phyloP scores from a whole-genome alignment of 2,329 filamentous ascomycete species.

The Penicillium janthinellum region DNA sequence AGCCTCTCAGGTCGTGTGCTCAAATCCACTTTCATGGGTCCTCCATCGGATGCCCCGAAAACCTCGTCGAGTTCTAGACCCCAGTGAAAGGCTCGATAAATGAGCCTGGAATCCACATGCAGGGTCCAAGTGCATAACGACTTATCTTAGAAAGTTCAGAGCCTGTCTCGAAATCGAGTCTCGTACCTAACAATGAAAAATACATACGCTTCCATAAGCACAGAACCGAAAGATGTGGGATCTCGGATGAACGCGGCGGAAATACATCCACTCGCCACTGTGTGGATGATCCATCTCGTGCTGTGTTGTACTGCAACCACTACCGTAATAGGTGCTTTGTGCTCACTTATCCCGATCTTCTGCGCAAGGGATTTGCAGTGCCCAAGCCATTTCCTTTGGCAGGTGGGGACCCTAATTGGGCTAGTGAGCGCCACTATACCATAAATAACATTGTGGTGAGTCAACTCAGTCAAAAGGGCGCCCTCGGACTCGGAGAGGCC shows the following conservation, averaged over 20 bases:
- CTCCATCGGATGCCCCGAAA: not conserved
- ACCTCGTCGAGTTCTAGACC: slow-evolving; percentile 5
- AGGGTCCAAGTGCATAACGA: not conserved
- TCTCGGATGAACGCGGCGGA: not conserved
- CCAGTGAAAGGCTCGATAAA: not conserved
- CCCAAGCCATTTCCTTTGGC: slow-evolving; percentile 9
- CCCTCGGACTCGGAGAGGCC: slow-evolving; percentile 2
- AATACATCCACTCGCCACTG: not conserved
- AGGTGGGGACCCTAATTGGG: slow-evolving; percentile 17
- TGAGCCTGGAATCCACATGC: not conserved
- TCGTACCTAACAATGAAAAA: not conserved
- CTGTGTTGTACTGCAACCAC: not conserved
- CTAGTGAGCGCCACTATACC: slow-evolving; percentile 26
- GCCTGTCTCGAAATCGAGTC: not conserved
- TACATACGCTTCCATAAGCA: not conserved
- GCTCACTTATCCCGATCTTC: slow-evolving; percentile 3
- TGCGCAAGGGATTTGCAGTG: slow-evolving; percentile 13
- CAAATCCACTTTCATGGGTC: not conserved
- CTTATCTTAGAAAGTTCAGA: not conserved
- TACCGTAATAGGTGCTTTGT: not conserved
- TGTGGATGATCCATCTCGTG: not conserved
- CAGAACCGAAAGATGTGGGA: not conserved
- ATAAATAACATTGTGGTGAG: slow-evolving; percentile 19
- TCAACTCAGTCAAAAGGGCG: slow-evolving; percentile 1
- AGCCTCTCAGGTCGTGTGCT: not conserved